Base-by-base conservation (phyloP, 495 filamentous ascomycete species). In the Penicillium riverlandense region DNA sequence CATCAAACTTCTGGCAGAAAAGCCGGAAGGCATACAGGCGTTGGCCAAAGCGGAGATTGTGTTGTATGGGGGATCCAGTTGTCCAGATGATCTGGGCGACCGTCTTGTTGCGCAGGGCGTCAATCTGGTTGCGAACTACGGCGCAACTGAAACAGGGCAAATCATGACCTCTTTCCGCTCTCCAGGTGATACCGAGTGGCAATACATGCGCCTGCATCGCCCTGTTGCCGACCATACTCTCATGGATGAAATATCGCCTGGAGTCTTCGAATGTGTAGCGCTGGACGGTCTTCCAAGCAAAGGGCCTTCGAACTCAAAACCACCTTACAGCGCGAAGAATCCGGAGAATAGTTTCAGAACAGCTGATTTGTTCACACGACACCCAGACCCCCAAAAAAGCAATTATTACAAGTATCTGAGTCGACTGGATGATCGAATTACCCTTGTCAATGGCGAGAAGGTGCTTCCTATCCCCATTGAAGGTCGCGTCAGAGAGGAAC, bases 391-490 rank as follows among this genome's bases (percentile, higher is more conserved):
- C 6, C 62, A 45, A 1, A 77, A 74, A 10, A 48, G 55, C 31
- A 66, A 75, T 38, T 74, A 75, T 10, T 85, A 79, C 67, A 71
- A 70, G 43, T 84, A 84, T 53, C 69, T 79, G 40, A 73, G 69
- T 16, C 65, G 81, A 35, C 65, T 76, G 1, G 82, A 85, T 44
- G 72, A 79, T 14, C 76, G 80, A 22, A 65, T 85, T 34, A 79
- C 74, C 0, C 62, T 86, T 5, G 62, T 78, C 11, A 86, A 82
- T 11, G 82, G 82, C 0, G 82, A 84, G 61, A 85, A 86, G 44
- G 83, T 84, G 29, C 80, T 82, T 47, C 81, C 82, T 6, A 71
- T 78, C 13, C 76, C 76, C 1, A 54, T 85, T 11, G 82, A 86
- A 65, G 72, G 66, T 12, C 56, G 59, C 2, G 57, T 68, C 16